These are phyloP conservation scores for Inga leiocalycina DNA, from an alignment of 306 rosid species.

Conservation along the genomic window DNA sequence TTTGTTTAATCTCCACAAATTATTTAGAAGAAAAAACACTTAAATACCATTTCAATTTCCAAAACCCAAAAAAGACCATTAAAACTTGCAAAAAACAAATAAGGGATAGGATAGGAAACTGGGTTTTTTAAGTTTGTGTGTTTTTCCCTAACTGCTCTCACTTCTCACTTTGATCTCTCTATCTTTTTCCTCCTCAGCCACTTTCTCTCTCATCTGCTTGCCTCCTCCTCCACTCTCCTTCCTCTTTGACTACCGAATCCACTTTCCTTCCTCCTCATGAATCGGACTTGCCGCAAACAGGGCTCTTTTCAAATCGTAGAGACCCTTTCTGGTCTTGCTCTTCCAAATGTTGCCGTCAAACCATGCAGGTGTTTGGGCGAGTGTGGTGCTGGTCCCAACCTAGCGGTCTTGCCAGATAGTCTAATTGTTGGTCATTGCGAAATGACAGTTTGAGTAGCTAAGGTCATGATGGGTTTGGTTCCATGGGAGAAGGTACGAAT, in stretches of 20 bases:
- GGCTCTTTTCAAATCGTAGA: constrained; percentile 81
- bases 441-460: constrained; percentile 63
- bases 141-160: too few relatives aligned
- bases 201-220: too few relatives aligned
- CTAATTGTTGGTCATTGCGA: constrained; percentile 65
- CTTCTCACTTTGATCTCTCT: too few relatives aligned
- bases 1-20: too few relatives aligned
- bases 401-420: constrained; percentile 56
- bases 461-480: constrained; percentile 50
- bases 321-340: constrained; percentile 62
- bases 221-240: not conserved
- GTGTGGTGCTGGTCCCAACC: constrained; percentile 85
- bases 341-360: constrained; percentile 59
- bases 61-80: too few relatives aligned
- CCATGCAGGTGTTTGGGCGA: constrained; percentile 73
- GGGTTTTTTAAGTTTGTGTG: too few relatives aligned
- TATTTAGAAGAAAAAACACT: too few relatives aligned
- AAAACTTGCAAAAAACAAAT: too few relatives aligned
- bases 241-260: not conserved
- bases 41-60: too few relatives aligned
- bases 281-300: constrained; percentile 79
- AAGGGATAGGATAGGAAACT: too few relatives aligned
- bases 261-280: constrained; percentile 35
- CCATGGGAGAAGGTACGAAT: constrained; percentile 28
- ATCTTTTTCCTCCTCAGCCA: too few relatives aligned